Percentiles rank a stretch among this genome's conserved stretches.
phyloP scores from a whole-genome alignment of 495 filamentous ascomycete genomes.

The Pseudoneurospora amorphoporcata region DNA sequence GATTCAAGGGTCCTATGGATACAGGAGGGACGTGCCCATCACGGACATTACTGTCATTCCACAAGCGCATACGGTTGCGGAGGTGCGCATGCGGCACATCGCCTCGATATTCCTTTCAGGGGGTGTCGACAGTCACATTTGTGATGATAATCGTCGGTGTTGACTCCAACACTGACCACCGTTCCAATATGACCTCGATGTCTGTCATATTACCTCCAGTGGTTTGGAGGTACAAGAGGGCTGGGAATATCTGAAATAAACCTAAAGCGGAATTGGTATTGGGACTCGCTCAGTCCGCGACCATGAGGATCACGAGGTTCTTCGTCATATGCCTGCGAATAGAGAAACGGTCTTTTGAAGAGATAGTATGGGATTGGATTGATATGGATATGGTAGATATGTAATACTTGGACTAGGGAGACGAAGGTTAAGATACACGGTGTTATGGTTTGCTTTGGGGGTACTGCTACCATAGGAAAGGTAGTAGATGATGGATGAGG shows the following conservation, averaged over 20 bases:
- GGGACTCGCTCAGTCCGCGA: neutral
- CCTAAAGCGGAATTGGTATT: neutral
- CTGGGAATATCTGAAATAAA: neutral
- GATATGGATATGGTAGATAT: neutral
- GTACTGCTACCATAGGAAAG: neutral
- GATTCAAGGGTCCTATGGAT: neutral
- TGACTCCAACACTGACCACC: neutral
- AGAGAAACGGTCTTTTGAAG: too few relatives aligned
- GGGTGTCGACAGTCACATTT: neutral
- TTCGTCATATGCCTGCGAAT: neutral
- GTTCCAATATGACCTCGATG: neutral
- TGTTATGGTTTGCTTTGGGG: neutral
- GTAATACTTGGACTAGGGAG: neutral
- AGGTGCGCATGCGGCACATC: neutral
- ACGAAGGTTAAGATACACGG: neutral
- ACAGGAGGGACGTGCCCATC: neutral
- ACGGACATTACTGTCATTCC: neutral
- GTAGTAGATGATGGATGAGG: neutral
- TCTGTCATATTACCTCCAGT: neutral
- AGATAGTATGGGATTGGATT: neutral
- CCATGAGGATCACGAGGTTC: neutral
- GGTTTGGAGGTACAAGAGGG: neutral
- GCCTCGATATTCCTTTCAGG: too few relatives aligned
- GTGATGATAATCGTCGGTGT: neutral
- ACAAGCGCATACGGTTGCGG: neutral